Base-by-base conservation (phyloP, 768 basidiomycete species). In the Multifurca ochricompacta region DNA sequence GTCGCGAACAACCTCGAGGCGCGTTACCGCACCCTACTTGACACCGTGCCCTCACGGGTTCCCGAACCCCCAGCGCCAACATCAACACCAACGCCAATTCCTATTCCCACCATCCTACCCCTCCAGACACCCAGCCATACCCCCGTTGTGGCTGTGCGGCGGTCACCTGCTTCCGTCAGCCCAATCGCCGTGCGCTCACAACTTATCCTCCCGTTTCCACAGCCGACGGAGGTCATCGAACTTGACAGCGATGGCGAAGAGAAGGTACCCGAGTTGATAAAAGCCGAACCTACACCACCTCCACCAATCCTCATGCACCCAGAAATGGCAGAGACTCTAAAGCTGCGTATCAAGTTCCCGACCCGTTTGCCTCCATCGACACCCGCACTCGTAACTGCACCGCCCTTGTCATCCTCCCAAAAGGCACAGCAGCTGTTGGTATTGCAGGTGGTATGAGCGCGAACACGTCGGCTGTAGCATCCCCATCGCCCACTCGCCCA, bases 21-120 rank as follows among this genome's bases (percentile, higher is more conserved):
- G 53, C 82, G 89, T 40, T 91, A 88, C 63, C 75, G 81, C 19
- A 73, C 78, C n/a, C 74, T 91, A 39, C 77, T 91, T 25, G 85
- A 87, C 14, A 56, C 55, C 7, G 32, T 44, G 23, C 55, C 55
- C 7, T 78, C 83, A 3, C 83, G 86, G 52, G 45, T 40, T 18
- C 52, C 40, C 11, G 53, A 58, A n/a, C 25, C n/a, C 9, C 30
- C 18, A 21, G 18, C 43, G 4, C 25, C 49, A 19, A 28, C 55
- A 30, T 32, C 44, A 16, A 51, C 55, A 16, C 55, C 55, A 14
- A 42, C 35, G 10, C 30, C 54, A 19, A 13, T 25, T 2, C 39
- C 18, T 13, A 32, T 7, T 3, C 30, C 44, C 6, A 10, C 31
- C 5, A n/a, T 36, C 4, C 37, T 43, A 6, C 44, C 19, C 2